Percentiles rank a stretch among this genome's conserved stretches.
phyloP scores from a whole-genome alignment of 495 filamentous ascomycete species.

The Neurospora sp. region DNA sequence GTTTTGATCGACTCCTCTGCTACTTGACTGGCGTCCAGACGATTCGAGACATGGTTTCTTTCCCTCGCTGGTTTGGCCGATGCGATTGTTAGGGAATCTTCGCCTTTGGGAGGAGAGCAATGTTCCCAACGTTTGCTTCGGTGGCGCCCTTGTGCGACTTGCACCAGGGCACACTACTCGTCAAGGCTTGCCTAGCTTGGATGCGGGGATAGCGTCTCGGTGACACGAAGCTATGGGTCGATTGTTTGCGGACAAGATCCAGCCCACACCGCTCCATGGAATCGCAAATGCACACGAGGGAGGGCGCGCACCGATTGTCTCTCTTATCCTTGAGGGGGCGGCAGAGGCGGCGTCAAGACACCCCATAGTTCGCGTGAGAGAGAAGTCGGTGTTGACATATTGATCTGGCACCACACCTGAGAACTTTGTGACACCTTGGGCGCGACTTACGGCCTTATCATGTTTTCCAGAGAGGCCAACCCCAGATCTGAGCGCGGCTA shows the following conservation, averaged over 20 bases:
- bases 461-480: not conserved
- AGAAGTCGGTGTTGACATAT: not conserved
- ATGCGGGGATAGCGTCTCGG: conserved; percentile 3
- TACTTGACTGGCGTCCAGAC: conserved; percentile 79
- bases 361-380: not conserved
- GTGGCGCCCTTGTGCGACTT: conserved; percentile 13
- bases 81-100: conserved; percentile 64
- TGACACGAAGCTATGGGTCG: not conserved
- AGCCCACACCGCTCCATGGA: not conserved
- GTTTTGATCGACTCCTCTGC: conserved; percentile 80
- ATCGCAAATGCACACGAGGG: not conserved
- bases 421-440: not conserved
- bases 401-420: not conserved
- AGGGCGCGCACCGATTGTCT: not conserved
- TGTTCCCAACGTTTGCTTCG: not conserved
- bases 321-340: not conserved
- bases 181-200: conserved; percentile 31
- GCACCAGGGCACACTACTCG: conserved; percentile 22
- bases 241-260: not conserved
- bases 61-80: conserved; percentile 82
- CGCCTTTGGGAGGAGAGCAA: not conserved
- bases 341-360: not conserved
- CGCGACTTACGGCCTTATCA: not conserved
- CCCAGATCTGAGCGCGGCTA: not conserved
- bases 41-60: conserved; percentile 77